These are phyloP conservation scores for Scalesia atractyloides DNA, from an alignment of 129 eudicot species.

Conservation along the genomic window DNA sequence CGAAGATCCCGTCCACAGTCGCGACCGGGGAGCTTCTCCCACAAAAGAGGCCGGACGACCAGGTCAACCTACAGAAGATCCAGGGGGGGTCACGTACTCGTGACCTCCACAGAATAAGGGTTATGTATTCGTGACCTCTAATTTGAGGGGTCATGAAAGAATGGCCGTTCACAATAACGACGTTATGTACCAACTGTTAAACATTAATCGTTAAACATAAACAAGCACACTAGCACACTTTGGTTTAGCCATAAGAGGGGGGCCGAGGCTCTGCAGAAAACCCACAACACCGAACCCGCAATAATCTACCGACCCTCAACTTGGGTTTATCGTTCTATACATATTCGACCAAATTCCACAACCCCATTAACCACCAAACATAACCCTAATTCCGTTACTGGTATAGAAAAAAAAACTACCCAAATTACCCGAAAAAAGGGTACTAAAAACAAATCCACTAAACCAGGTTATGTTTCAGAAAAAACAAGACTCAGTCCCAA, in stretches of 20 bases:
- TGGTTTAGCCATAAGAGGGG: slow-evolving; percentile 12
- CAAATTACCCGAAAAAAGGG: slow-evolving; percentile 24
- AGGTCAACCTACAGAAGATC: no score
- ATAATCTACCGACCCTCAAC: slow-evolving; percentile 44
- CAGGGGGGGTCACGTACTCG: no score
- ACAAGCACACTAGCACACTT: slow-evolving; percentile 31
- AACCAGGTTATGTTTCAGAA: slow-evolving; percentile 19
- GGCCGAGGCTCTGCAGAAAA: slow-evolving; percentile 38
- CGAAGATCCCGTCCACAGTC: no score
- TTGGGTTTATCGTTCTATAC: slow-evolving; percentile 33
- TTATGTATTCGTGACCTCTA: no score
- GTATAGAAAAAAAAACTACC: slow-evolving; percentile 31
- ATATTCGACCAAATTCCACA: slow-evolving; percentile 24
- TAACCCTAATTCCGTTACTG: slow-evolving; percentile 34
- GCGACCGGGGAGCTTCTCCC: no score
- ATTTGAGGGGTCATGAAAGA: no score
- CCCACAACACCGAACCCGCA: slow-evolving; percentile 33
- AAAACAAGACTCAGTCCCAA: slow-evolving; percentile 49
- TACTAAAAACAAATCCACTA: slow-evolving; percentile 15
- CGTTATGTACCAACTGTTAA: no score
- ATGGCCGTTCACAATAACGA: no score
- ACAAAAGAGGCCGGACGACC: no score
- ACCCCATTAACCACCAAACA: slow-evolving; percentile 39
- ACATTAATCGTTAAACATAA: not conserved
- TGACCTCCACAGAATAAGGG: not conserved